Base-by-base conservation (phyloP, 2,329 filamentous ascomycete species). In the Ophiocordyceps robertsii region DNA sequence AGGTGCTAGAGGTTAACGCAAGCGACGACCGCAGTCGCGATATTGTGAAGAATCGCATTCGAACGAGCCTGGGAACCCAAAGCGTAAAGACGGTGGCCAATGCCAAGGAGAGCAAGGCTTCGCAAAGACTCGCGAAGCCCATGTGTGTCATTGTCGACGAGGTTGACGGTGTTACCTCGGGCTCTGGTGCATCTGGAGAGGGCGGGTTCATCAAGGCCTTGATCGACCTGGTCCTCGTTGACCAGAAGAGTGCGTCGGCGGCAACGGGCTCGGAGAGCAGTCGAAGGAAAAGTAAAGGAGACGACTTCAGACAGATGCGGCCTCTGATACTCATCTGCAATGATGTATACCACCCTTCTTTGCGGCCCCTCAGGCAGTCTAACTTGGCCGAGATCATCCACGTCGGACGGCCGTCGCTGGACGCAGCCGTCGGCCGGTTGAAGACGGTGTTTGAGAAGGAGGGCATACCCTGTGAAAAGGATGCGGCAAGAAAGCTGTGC, bases 301-400 rank as follows among this genome's bases (percentile, higher is more conserved):
- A 96, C 54, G 82, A 81, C 45, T 98, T 98, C 57, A 77, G 84
- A 36, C 73, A 95, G 47, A 75, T 94, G 63, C 75, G 92, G 38
- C 92, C 92, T 0, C 69, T 98, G 29, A 87, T 98, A 40, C 70
- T 98, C 39, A 92, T 98, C 52, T 98, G 92, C 67, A 98, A 98
- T 54, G 93, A 98, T 59, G 79, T 96, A 1, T 98, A 98, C 56
- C 88, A 95, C 51, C 81, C 90, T 4, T 85, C 89, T 17, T 71
- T 98, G 35, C 77, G 88, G 27, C 88, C 86, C 0, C 69, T 98
- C 8, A 79, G 92, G n/a, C 84, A 90, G 49, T 89, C 87, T 0
- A 78, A 70, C 6, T 65, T 92, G 40, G 92, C 90, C 0, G 92
- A 98, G 59, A 80, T 96, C 33, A 81, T 98, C 19, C 88, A 94